Base-by-base conservation (phyloP, 768 basidiomycete genomes). In the Myochromella boudieri region DNA sequence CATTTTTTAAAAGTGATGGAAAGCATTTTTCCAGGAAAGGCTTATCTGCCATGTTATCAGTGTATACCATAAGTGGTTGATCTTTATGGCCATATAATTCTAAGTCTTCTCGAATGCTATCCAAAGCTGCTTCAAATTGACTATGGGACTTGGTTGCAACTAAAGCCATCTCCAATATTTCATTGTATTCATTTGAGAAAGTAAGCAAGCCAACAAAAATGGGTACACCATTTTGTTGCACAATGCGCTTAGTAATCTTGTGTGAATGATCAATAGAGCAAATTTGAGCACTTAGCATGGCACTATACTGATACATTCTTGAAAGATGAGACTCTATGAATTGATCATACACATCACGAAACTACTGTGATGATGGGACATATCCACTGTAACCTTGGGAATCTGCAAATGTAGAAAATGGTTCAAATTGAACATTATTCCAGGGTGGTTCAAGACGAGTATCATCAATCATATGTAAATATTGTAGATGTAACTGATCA, bases 141-240 rank as follows among this genome's bases (percentile, higher is more conserved):
- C 54, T 48, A 31, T 70, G 68, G 0, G 65, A 52, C 45, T 68
- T 71, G 0, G 66, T 68, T 2, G 64, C 52, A 8, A 59, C 59
- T 9, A 68, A 49, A 8, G 42, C 51, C 9, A 51, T 55, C 2
- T 54, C 45, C 3, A 56, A 46, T 18, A 63, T 56, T 37, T 68
- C 54, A 1, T 53, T 59, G 17, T 58, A 55, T 44, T 67, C 48
- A 41, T 68, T 68, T 9, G 58, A 60, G 5, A 57, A 42, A 6
- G 59, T 63, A 20, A 60, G 53, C 2, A 65, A 36, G 5, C 52
- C 61, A n/a, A 48, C 49, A 42, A 66, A 68, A 5, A 62, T 43
- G 1, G 51, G 51, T 11, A 53, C 54, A 22, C 61, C 62, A 42
- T 61, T 54, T 1, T 65, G 46, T 27, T 59, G 60, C 2, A 50